phyloP scores from a whole-genome alignment of 345 rosid species.

The Ceriops tagal region DNA sequence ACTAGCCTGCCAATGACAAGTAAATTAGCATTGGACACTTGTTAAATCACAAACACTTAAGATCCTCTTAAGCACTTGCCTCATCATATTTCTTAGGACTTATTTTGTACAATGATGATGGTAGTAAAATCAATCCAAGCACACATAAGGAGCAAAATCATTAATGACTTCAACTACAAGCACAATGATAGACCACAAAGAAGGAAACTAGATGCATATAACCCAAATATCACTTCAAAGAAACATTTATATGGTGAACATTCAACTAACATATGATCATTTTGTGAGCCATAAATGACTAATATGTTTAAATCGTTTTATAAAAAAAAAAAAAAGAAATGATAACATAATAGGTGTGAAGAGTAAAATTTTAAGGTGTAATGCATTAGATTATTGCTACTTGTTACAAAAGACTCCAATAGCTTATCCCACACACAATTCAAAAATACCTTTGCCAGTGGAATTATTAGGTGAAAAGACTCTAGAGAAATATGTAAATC shows the following conservation, averaged over 20 bases:
- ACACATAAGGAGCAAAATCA: background rate
- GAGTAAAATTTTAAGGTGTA: background rate
- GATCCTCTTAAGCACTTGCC: conserved; percentile 36
- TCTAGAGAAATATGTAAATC: conserved; percentile 78
- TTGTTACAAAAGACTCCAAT: too few relatives aligned
- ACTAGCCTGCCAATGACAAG: conserved; percentile 44
- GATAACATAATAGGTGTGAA: too few relatives aligned
- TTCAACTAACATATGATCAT: too few relatives aligned
- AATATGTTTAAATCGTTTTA: too few relatives aligned
- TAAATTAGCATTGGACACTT: conserved; percentile 14
- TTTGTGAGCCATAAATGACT: background rate
- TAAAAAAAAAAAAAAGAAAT: background rate
- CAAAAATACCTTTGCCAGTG: conserved; percentile 58
- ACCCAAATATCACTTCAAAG: background rate
- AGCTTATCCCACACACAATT: conserved; percentile 12
- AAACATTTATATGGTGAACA: background rate
- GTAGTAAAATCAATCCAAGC: too few relatives aligned
- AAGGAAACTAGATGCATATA: too few relatives aligned
- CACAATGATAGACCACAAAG: background rate
- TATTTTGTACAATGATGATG: too few relatives aligned
- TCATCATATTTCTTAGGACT: too few relatives aligned
- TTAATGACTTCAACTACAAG: background rate
- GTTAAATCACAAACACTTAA: background rate
- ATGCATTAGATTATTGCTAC: background rate
- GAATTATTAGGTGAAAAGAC: conserved; percentile 52